phyloP scores from a whole-genome alignment of 2,329 filamentous ascomycete species.

The Pezicula carpinea region DNA sequence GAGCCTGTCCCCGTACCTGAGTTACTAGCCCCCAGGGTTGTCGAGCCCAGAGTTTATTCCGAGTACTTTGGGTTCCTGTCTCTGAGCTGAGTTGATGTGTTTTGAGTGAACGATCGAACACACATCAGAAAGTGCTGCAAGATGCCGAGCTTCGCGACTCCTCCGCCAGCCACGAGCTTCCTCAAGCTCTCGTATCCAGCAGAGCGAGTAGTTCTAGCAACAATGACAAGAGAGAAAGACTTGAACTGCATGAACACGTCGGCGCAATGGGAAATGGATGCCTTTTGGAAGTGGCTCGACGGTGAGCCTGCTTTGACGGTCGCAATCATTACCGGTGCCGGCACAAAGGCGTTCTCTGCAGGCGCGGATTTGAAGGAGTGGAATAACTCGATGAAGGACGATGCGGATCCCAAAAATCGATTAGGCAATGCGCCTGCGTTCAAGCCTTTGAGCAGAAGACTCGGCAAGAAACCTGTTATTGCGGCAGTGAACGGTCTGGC shows the following conservation, averaged over 20 bases:
- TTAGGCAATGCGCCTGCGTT: slow-evolving; percentile 34
- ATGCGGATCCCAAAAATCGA: slow-evolving; percentile 28
- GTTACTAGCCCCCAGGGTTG: too few relatives aligned
- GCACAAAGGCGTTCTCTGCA: slow-evolving; percentile 56
- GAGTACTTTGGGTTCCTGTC: too few relatives aligned
- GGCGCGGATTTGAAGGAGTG: slow-evolving; percentile 64
- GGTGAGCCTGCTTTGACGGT: slow-evolving; percentile 52
- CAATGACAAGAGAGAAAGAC: slow-evolving; percentile 26
- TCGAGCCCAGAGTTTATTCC: too few relatives aligned
- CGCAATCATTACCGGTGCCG: slow-evolving; percentile 57
- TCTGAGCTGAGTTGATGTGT: too few relatives aligned
- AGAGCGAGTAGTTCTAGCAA: slow-evolving; percentile 26
- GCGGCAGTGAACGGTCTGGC: slow-evolving; percentile 71
- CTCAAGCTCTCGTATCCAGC: slow-evolving; percentile 54
- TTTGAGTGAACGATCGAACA: too few relatives aligned
- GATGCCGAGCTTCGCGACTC: slow-evolving; percentile 2
- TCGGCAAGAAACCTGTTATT: slow-evolving; percentile 67
- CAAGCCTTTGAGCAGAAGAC: slow-evolving; percentile 58
- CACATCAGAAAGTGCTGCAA: neutral
- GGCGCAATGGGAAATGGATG: slow-evolving; percentile 34
- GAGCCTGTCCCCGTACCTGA: too few relatives aligned
- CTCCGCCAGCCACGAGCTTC: slow-evolving; percentile 34
- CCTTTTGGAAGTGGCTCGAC: slow-evolving; percentile 56
- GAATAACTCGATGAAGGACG: slow-evolving; percentile 38
- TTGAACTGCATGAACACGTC: slow-evolving; percentile 47